A percentile compares a stretch with the other conserved stretches of the same genome.
Evolutionary conservation across 2,329 filamentous ascomycete species (phyloP).

Genomic region (Aspergillus candidus): DNA sequence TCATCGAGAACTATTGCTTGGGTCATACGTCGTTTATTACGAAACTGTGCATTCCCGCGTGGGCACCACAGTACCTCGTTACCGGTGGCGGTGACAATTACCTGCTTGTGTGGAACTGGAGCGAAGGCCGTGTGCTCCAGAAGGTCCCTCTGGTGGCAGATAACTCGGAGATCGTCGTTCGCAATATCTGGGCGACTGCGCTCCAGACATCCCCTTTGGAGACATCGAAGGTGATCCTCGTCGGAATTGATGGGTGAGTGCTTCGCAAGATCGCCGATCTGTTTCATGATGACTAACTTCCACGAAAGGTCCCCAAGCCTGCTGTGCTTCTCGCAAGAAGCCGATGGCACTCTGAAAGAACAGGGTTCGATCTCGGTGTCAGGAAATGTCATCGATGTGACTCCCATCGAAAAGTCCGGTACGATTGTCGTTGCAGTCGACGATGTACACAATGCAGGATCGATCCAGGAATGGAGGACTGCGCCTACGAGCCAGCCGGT

Average conservation of each 20-base stretch:
- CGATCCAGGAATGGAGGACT: slow-evolving; percentile 38
- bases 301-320: slow-evolving; percentile 59
- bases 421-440: slow-evolving; percentile 49
- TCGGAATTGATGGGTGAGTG: slow-evolving; percentile 56
- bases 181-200: slow-evolving; percentile 44
- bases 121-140: slow-evolving; percentile 30
- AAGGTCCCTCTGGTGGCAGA: slow-evolving; percentile 24
- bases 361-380: slow-evolving; percentile 49
- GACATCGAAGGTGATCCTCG: slow-evolving; percentile 34
- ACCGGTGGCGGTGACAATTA: slow-evolving; percentile 82
- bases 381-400: slow-evolving; percentile 61
- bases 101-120: slow-evolving; percentile 80
- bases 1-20: slow-evolving; percentile 85
- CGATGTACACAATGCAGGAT: slow-evolving; percentile 46
- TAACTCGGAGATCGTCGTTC: slow-evolving; percentile 39
- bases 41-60: slow-evolving; percentile 60
- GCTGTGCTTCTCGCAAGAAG: slow-evolving; percentile 57
- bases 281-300: slow-evolving; percentile 28
- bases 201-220: slow-evolving; percentile 12
- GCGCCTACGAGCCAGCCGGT: slow-evolving; percentile 13
- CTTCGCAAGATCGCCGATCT: not conserved
- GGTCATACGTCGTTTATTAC: slow-evolving; percentile 83
- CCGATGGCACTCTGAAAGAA: slow-evolving; percentile 46
- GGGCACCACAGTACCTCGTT: slow-evolving; percentile 58
- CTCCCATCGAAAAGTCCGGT: slow-evolving; percentile 23